Evolutionary conservation across 345 rosid genomes (phyloP), one percentile per base, ranked within the genome.

Genomic region (Barbarea vulgaris): DNA sequence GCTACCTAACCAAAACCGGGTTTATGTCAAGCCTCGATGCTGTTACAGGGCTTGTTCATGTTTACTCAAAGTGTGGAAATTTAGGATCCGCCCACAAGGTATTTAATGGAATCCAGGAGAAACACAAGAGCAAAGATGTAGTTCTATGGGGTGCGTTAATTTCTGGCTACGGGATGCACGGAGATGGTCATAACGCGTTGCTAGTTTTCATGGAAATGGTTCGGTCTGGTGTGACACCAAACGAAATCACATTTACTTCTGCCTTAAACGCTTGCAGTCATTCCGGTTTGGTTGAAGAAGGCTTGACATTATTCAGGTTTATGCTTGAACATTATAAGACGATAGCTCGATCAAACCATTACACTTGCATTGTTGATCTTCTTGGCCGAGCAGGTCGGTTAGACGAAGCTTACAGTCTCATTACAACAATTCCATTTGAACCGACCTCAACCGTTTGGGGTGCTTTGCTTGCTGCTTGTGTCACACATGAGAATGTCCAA

Each of bases 251-350:
- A 15, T 89, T 85, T 56, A 85, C 88, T 47, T 84, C 87, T 22
- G 84, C 80, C 18, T 77, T 89, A 77, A 84, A 85, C 54, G 88
- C 88, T 24, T 89, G 89, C 74, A 78, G 88, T 70, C 89, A 89
- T 67, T 68, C 88, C 33, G 90, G 90, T 65, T 37, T 84, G 78
- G 86, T 89, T 51, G 90, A 87, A 61, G 84, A 83, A 67, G 91
- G 91, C 42, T 78, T 89, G 74, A 71, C 27, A 47, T 73, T 87
- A 60, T 84, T 87, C 75, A 81, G 61, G 52, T 77, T 81, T 47
- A 82, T 87, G 87, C 78, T 79, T 21, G 72, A 73, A 62, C 80
- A 83, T 58, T 74, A 80, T 21, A 57, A 72, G 58, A 67, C 67
- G 18, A 27, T 62, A 30, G 85, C 84, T 31, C 31, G 28, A 48